Percentiles rank a stretch among this genome's conserved stretches.
Conservation (phyloP, 768 basidiomycete species). For the Leccinum boreale region DNA sequence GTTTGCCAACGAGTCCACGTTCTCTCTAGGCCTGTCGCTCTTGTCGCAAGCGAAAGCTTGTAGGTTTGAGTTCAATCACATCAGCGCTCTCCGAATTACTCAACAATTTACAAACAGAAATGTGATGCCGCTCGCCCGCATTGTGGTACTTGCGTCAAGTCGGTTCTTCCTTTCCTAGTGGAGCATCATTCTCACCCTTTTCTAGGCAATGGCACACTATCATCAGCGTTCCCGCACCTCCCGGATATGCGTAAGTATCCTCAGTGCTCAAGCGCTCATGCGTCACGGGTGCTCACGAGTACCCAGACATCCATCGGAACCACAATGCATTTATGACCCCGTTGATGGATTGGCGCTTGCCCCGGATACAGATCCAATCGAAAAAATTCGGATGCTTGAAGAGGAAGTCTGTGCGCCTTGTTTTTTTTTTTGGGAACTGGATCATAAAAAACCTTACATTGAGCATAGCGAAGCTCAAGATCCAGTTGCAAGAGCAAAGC, state of each 20-base stretch:
- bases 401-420: conserved; percentile 63
- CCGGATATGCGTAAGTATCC: conserved; percentile 71
- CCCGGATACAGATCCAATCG: conserved; percentile 73
- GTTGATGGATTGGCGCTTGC: conserved; percentile 77
- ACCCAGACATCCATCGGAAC: conserved; percentile 76
- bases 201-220: conserved; percentile 75
- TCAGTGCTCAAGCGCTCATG: not conserved
- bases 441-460: conserved; percentile 8
- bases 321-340: conserved; percentile 83
- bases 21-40: conserved; percentile 65
- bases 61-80: conserved; percentile 35
- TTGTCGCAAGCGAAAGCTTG: conserved; percentile 82
- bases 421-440: not conserved
- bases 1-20: conserved; percentile 6
- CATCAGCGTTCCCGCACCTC: conserved; percentile 80
- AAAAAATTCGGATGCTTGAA: conserved; percentile 75
- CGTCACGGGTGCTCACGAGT: conserved; percentile 6
- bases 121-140: conserved; percentile 86
- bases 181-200: conserved; percentile 8
- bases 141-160: conserved; percentile 84
- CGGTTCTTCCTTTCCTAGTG: conserved; percentile 27
- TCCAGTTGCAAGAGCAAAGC: conserved; percentile 55
- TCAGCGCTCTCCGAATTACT: not conserved
- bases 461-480: conserved; percentile 57
- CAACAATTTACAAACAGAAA: conserved; percentile 50